Evolutionary conservation across 208 protist genomes (phyloP).

Genomic region (Trypanosoma lewisi): DNA sequence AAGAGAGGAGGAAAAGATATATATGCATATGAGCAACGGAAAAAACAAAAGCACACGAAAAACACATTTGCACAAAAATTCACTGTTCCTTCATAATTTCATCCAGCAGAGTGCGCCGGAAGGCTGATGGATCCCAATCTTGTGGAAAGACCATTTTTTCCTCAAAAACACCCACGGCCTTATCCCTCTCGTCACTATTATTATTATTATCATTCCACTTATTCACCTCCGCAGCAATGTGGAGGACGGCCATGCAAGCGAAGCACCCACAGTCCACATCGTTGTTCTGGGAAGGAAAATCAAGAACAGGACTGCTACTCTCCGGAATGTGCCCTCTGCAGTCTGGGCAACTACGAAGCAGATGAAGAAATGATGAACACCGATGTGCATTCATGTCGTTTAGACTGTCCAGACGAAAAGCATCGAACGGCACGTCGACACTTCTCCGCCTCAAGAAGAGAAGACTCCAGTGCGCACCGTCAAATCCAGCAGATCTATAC

Average conservation of each 20-base stretch:
- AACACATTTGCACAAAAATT: neutral
- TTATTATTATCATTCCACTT: neutral
- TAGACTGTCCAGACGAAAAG: slow-evolving; percentile 16
- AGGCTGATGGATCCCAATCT: neutral
- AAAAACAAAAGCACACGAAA: neutral
- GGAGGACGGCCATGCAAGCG: slow-evolving; percentile 7
- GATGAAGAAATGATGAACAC: neutral
- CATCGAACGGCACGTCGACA: slow-evolving; percentile 11
- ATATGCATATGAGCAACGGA: neutral
- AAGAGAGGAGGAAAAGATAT: neutral
- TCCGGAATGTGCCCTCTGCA: slow-evolving; percentile 4
- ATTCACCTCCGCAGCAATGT: slow-evolving; percentile 7
- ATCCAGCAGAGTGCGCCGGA: neutral
- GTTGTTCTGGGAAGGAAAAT: slow-evolving; percentile 20
- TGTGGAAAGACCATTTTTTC: neutral
- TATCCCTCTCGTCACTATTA: neutral
- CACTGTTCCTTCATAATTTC: neutral
- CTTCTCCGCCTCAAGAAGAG: slow-evolving; percentile 4
- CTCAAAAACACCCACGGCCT: neutral
- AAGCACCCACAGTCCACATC: slow-evolving; percentile 23
- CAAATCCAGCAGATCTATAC: neutral
- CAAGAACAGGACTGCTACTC: neutral
- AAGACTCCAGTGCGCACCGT: slow-evolving; percentile 19
- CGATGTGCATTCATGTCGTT: slow-evolving; percentile 2
- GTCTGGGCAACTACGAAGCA: slow-evolving; percentile 4